Evolutionary conservation across 164 flowering plant species (phyloP).

Genomic region (Hamamelis virginiana): DNA sequence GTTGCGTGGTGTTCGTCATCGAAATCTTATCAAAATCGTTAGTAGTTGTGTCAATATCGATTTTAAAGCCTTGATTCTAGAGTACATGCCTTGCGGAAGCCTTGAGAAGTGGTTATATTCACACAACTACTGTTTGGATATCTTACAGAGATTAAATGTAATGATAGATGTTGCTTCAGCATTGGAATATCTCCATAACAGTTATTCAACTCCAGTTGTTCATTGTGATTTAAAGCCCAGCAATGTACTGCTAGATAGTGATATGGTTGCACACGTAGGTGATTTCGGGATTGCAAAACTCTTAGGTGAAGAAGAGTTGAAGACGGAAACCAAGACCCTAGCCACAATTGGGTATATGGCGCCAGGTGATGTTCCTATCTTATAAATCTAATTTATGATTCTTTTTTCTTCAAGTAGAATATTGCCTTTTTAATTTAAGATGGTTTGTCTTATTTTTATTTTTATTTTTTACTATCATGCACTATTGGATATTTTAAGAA

Average conservation of each 20-base stretch:
- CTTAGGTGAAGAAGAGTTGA: slow-evolving; percentile 12
- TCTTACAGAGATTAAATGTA: slow-evolving; percentile 10
- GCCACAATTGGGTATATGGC: slow-evolving; percentile 26
- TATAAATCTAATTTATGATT: too few relatives aligned
- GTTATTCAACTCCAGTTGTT: slow-evolving; percentile 5
- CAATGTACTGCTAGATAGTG: slow-evolving; percentile 20
- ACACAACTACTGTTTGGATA: neutral
- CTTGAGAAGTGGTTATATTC: slow-evolving; percentile 17
- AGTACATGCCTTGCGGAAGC: slow-evolving; percentile 32
- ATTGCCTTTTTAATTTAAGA: too few relatives aligned
- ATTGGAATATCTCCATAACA: slow-evolving; percentile 24
- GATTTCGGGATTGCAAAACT: slow-evolving; percentile 27
- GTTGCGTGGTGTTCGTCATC: slow-evolving; percentile 25
- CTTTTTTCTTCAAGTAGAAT: too few relatives aligned
- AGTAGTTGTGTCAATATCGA: slow-evolving; percentile 22
- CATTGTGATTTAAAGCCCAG: slow-evolving; percentile 28
- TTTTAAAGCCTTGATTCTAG: slow-evolving; percentile 30
- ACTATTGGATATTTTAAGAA: neutral
- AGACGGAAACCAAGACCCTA: slow-evolving; percentile 16
- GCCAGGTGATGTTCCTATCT: slow-evolving; percentile 23
- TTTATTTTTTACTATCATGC: neutral
- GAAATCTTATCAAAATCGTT: slow-evolving; percentile 28
- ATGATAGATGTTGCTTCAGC: slow-evolving; percentile 24
- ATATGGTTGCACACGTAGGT: slow-evolving; percentile 23
- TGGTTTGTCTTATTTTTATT: too few relatives aligned